Conservation (phyloP, 441 rosid genomes). For the Pelargonium cotyledonis region DNA sequence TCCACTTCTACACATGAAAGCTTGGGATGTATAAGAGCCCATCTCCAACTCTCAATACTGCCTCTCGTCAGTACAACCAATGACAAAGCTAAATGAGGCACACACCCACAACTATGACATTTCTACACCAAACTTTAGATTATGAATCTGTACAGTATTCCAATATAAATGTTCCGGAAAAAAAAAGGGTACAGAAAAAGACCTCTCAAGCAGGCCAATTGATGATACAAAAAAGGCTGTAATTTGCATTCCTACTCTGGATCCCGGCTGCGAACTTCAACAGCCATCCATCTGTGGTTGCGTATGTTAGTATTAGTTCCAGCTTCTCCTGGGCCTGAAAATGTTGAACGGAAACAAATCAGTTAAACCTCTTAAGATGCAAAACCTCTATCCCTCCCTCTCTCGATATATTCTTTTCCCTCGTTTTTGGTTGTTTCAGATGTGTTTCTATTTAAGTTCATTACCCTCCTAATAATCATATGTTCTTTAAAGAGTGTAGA, state of each 20-base stretch:
- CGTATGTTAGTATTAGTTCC: conserved; percentile 46
- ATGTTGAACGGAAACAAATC: conserved; percentile 43
- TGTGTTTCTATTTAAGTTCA: conserved; percentile 15
- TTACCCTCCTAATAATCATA: conserved; percentile 40
- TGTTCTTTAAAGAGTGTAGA: conserved; percentile 70
- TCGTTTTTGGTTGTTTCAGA: not conserved
- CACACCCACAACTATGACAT: not conserved
- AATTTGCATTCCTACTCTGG: conserved; percentile 29
- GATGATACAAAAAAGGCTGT: conserved; percentile 18
- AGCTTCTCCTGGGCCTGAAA: conserved; percentile 95
- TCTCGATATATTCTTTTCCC: not conserved
- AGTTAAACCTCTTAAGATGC: conserved; percentile 26
- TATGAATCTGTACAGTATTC: conserved; percentile 31
- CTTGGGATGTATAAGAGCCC: too few species aligned
- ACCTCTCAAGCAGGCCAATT: conserved; percentile 33
- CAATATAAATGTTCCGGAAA: conserved; percentile 11
- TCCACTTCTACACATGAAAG: too few species aligned
- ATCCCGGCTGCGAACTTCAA: conserved; percentile 13
- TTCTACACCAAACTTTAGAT: conserved; percentile 22
- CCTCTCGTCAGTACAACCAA: too few species aligned
- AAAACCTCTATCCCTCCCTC: conserved; percentile 21
- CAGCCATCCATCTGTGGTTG: conserved; percentile 18
- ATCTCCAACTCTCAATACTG: too few species aligned
- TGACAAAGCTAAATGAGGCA: too few species aligned
- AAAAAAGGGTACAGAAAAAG: conserved; percentile 29